These are phyloP conservation scores for Candida suzukii DNA, from an alignment of 805 yeast species.

Conservation along the genomic window DNA sequence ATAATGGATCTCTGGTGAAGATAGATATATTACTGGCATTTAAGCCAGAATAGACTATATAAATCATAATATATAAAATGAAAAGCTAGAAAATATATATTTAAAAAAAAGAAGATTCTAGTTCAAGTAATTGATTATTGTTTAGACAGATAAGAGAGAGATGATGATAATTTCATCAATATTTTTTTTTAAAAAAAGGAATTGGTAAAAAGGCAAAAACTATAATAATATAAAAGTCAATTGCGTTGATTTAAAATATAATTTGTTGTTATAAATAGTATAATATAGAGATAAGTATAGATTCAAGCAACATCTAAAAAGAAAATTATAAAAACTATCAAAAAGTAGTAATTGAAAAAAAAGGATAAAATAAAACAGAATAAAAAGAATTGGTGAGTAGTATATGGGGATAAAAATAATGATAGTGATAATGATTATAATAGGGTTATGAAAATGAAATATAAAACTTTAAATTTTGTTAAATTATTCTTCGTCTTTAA, in stretches of 20 bases:
- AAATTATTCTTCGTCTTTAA: conserved; percentile 25
- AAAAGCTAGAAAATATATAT: too few species aligned
- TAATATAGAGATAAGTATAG: neutral
- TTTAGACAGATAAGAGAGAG: too few species aligned
- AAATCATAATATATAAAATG: too few species aligned
- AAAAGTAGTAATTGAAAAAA: neutral
- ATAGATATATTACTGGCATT: too few species aligned
- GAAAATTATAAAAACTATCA: conserved; percentile 1
- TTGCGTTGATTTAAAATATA: neutral
- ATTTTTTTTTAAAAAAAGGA: too few species aligned
- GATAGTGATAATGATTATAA: neutral
- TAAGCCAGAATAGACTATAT: too few species aligned
- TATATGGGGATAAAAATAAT: neutral
- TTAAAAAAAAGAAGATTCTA: too few species aligned
- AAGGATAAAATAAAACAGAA: neutral
- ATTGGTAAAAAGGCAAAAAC: too few species aligned
- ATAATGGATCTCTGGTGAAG: too few species aligned
- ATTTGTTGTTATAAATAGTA: neutral
- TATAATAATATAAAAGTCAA: too few species aligned
- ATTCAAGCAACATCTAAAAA: conserved; percentile 2
- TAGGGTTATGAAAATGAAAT: neutral
- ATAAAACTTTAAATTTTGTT: neutral
- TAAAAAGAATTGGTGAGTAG: neutral
- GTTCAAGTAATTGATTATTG: too few species aligned
- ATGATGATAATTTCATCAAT: too few species aligned